Evolutionary conservation across 148 eudicot species (phyloP), one percentile per base, ranked within the genome.

Genomic region (Spergularia marina): DNA sequence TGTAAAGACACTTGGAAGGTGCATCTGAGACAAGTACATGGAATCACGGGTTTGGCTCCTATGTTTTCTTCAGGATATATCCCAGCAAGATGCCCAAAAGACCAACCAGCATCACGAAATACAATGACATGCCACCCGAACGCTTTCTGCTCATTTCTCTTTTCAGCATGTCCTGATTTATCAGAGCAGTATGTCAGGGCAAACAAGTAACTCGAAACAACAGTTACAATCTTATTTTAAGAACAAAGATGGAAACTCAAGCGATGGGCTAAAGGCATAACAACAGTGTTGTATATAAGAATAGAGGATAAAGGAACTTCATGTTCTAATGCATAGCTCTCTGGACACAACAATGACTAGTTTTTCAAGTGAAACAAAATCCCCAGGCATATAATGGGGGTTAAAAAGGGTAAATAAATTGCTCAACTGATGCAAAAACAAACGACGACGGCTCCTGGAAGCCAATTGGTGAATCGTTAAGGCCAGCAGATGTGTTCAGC

Each of bases 41-140:
- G 49, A 54, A 59, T 20, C 15, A n/a, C 20, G 34, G 16, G 53
- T 74, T 9, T 60, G 82, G 68, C 12, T 62, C 65, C 80, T 65
- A 77, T 71, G 85, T 74, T 62, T 74, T 82, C 81, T 85, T 82
- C 66, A 87, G 67, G 53, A 84, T 74, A 80, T 89, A 90, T n/a
- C 97, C 95, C 39, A 89, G 58, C 49, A 92, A 59, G 70, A 92
- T 60, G 8, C 95, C 83, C 34, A 92, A 51, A 12, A 92, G 75
- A 40, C 84, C 95, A 10, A 87, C 74, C 74, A 92, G 84, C 68
- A 83, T 80, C 79, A 92, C 83, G 15, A 80, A 54, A 67, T 87
- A 51, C 57, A 86, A n/a, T 2, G 85, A 84, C 76, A 80, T 80
- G 58, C 89, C 87, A 56, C 86, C 80, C 2, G 82, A 69, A 30